Base-by-base conservation (phyloP, 164 flowering plant genomes). In the Platanus orientalis region DNA sequence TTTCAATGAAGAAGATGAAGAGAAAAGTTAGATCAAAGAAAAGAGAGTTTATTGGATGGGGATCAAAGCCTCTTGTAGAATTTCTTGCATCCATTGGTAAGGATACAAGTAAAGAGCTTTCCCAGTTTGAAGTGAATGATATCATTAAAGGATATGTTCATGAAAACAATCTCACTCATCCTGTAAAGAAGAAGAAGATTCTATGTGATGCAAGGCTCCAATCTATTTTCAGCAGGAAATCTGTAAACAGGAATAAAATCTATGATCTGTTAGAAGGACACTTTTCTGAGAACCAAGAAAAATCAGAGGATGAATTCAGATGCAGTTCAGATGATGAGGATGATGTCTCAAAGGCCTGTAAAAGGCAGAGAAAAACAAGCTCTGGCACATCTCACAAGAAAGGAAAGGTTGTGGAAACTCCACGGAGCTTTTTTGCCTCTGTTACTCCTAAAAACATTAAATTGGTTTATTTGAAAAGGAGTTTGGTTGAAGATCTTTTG, bases 11-110 rank as follows among this genome's bases (percentile, higher is more conserved):
- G 60, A 61, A 6, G 4, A 45, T 26, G 32, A 58, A 53, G 28
- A 72, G 54, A 54, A 76, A 63, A 30, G 34, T 24, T 7, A 81
- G 63, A 27, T 59, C 79, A 34, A 79, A 66, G 55, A 79, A 73
- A 61, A 75, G 4, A 7, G 83, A 81, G 65, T 90, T 81, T 51
- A 49, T 70, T 57, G 89, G 94, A 29, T 90, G 97, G 98, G 96
- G 84, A n/a, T 86, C 98, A 26, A 79, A 55, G 63, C n/a, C 58
- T 25, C 84, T 90, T 1, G 39, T 82, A 1, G 73, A 75, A 12
- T 93, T 93, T 66, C 89, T 90, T 25, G 9, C 23, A 21, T 81
- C 85, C 39, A 68, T 84, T 65, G 89, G 86, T 23, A 71, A 79
- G 69, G 83, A 83, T 39, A 70, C 84, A 32, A 69, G 67, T 28